Evolutionary conservation across 805 yeast genomes (phyloP).

Genomic region (Hermanozyma aechmeae): DNA sequence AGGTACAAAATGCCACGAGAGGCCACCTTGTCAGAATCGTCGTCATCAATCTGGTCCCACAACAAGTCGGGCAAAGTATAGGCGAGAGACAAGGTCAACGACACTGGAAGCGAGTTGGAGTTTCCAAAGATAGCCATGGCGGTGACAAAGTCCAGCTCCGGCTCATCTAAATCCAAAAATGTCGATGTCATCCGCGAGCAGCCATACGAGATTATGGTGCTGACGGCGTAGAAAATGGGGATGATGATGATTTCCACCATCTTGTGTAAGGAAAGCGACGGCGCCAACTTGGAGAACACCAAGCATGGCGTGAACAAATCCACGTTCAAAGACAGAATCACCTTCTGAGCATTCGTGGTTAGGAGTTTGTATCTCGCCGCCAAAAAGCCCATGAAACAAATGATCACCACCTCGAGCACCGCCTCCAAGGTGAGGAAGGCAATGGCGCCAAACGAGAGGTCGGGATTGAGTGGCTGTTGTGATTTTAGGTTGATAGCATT

Average conservation of each 20-base stretch:
- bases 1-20: constrained; percentile 70
- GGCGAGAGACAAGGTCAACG: constrained; percentile 71
- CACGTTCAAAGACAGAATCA: constrained; percentile 70
- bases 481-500: neutral
- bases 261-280: constrained; percentile 62
- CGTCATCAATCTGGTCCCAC: constrained; percentile 67
- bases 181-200: constrained; percentile 52
- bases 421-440: constrained; percentile 81
- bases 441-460: constrained; percentile 32
- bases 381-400: constrained; percentile 78
- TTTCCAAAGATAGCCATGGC: constrained; percentile 98
- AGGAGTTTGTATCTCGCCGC: constrained; percentile 71
- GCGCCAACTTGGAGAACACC: constrained; percentile 73
- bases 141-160: constrained; percentile 84
- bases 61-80: constrained; percentile 66
- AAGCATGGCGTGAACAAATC: constrained; percentile 92
- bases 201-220: constrained; percentile 65
- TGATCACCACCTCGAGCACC: constrained; percentile 79
- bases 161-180: constrained; percentile 49
- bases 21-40: constrained; percentile 60
- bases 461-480: constrained; percentile 6
- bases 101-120: constrained; percentile 90
- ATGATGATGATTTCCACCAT: constrained; percentile 73
- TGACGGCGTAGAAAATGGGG: constrained; percentile 74
- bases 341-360: constrained; percentile 65